Conservation (phyloP, 345 rosid genomes). For the Syzygium oleosum region DNA sequence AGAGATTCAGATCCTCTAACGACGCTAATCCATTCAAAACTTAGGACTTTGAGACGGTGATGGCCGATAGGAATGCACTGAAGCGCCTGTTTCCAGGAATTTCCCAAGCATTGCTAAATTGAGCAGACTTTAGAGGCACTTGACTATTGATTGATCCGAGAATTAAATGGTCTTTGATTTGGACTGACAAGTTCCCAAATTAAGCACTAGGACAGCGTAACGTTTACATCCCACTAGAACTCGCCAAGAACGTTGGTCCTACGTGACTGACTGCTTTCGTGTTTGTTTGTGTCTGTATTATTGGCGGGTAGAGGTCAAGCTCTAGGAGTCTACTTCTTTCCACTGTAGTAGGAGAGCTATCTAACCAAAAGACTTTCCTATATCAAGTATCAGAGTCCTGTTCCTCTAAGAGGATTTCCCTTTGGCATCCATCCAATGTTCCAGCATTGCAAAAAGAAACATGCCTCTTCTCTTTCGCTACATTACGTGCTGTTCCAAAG, state of each 20-base stretch:
- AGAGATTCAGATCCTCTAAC: not conserved
- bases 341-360: not conserved
- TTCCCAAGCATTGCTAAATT: not conserved
- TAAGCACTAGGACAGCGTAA: not conserved
- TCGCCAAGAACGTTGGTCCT: not conserved
- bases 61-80: not conserved
- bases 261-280: not conserved
- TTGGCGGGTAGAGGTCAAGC: rapidly evolving
- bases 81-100: not conserved
- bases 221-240: not conserved
- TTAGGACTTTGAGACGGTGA: not conserved
- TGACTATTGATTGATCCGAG: not conserved
- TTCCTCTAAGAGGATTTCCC: not conserved
- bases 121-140: not conserved
- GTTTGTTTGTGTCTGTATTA: not conserved
- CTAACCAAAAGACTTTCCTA: not conserved
- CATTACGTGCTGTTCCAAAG: not conserved
- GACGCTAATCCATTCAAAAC: not conserved
- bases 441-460: not conserved
- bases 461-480: not conserved
- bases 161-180: not conserved
- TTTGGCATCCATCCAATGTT: not conserved
- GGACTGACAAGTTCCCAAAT: not conserved
- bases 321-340: not conserved
- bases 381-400: not conserved